Percentiles rank a stretch among this genome's conserved stretches.
phyloP scores from a whole-genome alignment of 352 stramenopile species.

The Phytophthora tentaculata region DNA sequence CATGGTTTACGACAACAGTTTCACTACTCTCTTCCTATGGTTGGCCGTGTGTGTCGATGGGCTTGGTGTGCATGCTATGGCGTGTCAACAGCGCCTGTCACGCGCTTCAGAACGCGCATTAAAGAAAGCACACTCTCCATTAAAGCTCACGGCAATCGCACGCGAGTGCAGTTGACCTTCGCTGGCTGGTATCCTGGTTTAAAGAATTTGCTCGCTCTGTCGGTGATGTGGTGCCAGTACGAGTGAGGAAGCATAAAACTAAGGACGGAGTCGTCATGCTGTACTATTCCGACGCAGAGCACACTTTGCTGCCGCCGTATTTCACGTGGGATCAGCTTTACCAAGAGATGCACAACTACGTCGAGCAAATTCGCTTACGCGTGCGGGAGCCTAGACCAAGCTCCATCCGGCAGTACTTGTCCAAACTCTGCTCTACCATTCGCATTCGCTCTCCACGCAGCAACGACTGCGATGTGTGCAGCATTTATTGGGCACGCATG shows the following conservation, averaged over 20 bases:
- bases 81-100: neutral
- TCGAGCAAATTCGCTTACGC: neutral
- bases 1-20: no score
- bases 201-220: neutral
- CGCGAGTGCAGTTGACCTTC: neutral
- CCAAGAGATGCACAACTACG: neutral
- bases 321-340: neutral
- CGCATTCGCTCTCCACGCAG: constrained; percentile 11
- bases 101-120: neutral
- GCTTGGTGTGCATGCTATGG: neutral
- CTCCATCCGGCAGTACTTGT: neutral
- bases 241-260: neutral
- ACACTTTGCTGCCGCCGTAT: neutral
- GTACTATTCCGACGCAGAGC: neutral
- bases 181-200: neutral
- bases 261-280: neutral
- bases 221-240: neutral
- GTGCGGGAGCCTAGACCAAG: neutral
- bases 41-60: neutral
- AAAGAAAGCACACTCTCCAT: neutral
- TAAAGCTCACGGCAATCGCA: neutral
- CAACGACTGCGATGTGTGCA: constrained; percentile 15
- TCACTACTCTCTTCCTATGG: neutral
- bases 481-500: neutral
- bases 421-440: constrained; percentile 5